Evolutionary conservation across 768 basidiomycete species (phyloP).

Genomic region (Hysterangium stoloniferum): DNA sequence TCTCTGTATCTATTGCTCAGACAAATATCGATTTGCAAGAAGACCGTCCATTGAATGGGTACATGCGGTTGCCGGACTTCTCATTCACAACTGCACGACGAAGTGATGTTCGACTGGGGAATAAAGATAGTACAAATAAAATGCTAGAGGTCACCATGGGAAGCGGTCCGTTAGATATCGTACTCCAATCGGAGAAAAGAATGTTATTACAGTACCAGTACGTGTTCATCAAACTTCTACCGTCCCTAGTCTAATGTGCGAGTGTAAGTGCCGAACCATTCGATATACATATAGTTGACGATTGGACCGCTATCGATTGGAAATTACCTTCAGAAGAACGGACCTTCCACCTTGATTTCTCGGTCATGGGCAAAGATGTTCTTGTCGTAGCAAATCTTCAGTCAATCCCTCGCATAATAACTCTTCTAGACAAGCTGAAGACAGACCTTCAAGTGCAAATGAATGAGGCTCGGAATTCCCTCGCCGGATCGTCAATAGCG

Average conservation of each 20-base stretch:
- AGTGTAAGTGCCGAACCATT: slow-evolving; percentile 73
- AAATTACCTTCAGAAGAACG: slow-evolving; percentile 34
- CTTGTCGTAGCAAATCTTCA: slow-evolving; percentile 60
- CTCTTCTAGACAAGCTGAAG: slow-evolving; percentile 67
- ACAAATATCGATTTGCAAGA: slow-evolving; percentile 28
- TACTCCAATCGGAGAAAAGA: slow-evolving; percentile 71
- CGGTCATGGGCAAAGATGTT: slow-evolving; percentile 61
- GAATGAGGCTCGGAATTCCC: slow-evolving; percentile 72
- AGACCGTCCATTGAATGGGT: slow-evolving; percentile 64
- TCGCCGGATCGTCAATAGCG: slow-evolving; percentile 65
- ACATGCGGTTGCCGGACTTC: slow-evolving; percentile 57
- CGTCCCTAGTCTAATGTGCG: no score
- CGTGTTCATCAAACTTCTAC: slow-evolving; percentile 24
- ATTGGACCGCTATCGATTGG: slow-evolving; percentile 58
- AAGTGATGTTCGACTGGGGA: slow-evolving; percentile 32
- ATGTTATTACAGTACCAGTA: slow-evolving; percentile 70
- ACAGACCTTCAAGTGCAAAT: slow-evolving; percentile 65
- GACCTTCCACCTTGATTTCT: slow-evolving; percentile 68
- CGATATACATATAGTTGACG: slow-evolving; percentile 65
- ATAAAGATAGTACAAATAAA: slow-evolving; percentile 27
- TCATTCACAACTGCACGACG: slow-evolving; percentile 68
- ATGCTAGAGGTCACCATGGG: slow-evolving; percentile 72
- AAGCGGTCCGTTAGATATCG: slow-evolving; percentile 57
- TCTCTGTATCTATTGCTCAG: slow-evolving; percentile 54
- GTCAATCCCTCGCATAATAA: slow-evolving; percentile 70